Base-by-base conservation (phyloP, 2,329 filamentous ascomycete species). In the Alternaria infectoria region DNA sequence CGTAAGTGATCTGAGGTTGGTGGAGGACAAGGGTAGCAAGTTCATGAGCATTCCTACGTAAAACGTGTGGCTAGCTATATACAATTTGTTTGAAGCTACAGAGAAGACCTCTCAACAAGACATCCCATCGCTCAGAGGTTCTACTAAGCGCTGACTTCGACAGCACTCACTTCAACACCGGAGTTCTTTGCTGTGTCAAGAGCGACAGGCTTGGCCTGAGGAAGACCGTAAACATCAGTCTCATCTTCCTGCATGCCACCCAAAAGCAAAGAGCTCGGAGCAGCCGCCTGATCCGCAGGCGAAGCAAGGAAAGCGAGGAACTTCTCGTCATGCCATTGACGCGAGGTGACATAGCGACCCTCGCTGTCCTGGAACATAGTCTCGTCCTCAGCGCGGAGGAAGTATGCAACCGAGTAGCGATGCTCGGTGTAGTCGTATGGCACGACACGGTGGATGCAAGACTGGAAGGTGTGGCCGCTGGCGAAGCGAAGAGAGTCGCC, bases 371-470 rank as follows among this genome's bases (percentile, higher is more conserved):
- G 81, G 74, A 88, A 87, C 81, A 85, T 83, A 71, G 83, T 84
- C 70, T 85, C 84, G 74, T 87, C 81, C 80, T 87, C 85, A 56
- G 86, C 84, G 36, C 86, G 81, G 55, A 88, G 80, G 80, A 88
- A 88, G 76, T 88, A 88, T 13, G 86, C 86, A 65, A 88, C 86
- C 10, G 84, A 86, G 81, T 87, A 88, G 60, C 86, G 83, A 78
- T 87, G 83, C 83, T 87, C 83, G 44, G 74, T 69, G 21, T 82
- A 80, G 76, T 86, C 75, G 64, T 84, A 83, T 0, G 86, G 86
- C 19, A 88, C 84, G 26, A 88, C 86, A 61, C 85, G 81, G 80
- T 88, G 86, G 74, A 88, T 86, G 80, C 85, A 86, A 40, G 84
- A 86, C 76, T 86, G 83, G 78, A 88, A 82, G 61, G 81, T 85